Percentiles rank a stretch among this genome's conserved stretches.
Conservation (phyloP, 768 basidiomycete genomes). For the Crepidotus variabilis region DNA sequence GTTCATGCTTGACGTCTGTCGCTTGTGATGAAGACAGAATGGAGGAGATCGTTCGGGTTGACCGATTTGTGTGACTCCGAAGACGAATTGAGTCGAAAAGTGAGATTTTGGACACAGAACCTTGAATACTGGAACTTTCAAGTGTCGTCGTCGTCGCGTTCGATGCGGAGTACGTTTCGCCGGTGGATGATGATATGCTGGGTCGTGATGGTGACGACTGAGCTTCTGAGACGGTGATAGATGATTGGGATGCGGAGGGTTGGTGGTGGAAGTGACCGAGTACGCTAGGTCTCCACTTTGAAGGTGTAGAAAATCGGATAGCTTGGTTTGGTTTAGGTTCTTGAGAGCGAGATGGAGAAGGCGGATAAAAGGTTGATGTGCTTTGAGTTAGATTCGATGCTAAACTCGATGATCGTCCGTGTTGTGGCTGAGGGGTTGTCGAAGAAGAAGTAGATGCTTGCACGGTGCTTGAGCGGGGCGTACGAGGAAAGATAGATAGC, state of each 20-base stretch:
- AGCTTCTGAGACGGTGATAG: constrained; percentile 34
- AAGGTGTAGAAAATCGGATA: constrained; percentile 11
- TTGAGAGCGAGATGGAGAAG: constrained; percentile 8
- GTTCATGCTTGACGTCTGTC: not conserved
- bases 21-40: constrained; percentile 9
- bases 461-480: constrained; percentile 30
- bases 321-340: not conserved
- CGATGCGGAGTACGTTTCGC: constrained; percentile 47
- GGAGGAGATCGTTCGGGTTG: constrained; percentile 28
- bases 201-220: constrained; percentile 23
- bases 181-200: constrained; percentile 54
- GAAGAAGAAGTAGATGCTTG: constrained; percentile 15
- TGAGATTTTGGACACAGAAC: constrained; percentile 36
- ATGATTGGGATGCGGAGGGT: constrained; percentile 40
- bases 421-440: constrained; percentile 18
- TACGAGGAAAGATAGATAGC: constrained; percentile 41
- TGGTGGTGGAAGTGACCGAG: constrained; percentile 56
- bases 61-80: constrained; percentile 20
- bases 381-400: constrained; percentile 26
- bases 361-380: constrained; percentile 7
- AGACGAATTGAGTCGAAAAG: constrained; percentile 38
- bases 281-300: constrained; percentile 63
- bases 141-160: constrained; percentile 45
- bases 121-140: constrained; percentile 34
- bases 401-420: constrained; percentile 48